These are phyloP conservation scores for Colletotrichum abscissum DNA, from an alignment of 2,329 filamentous ascomycete genomes.

Conservation along the genomic window DNA sequence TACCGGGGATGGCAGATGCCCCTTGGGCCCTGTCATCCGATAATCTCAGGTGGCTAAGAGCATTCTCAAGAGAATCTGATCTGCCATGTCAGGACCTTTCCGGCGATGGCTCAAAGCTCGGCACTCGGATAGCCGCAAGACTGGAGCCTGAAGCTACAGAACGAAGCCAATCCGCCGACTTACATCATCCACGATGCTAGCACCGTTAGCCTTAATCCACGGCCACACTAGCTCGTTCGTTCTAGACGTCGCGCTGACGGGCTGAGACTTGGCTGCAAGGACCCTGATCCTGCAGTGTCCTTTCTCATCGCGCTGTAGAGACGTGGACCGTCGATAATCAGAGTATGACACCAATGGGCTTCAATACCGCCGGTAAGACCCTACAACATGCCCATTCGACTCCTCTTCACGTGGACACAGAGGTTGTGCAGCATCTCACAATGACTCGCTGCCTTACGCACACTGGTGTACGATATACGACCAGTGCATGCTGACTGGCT, in stretches of 20 bases:
- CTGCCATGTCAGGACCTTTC: neutral
- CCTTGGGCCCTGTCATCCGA: too few species aligned
- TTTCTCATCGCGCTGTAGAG: neutral
- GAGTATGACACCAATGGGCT: neutral
- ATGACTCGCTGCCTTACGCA: neutral
- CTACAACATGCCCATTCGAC: neutral
- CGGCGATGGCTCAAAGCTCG: neutral
- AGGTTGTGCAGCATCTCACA: neutral
- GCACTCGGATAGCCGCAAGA: neutral
- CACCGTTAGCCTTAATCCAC: neutral
- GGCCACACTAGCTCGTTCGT: neutral
- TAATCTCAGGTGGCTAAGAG: too few species aligned
- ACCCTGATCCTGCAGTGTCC: neutral
- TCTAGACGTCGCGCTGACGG: conserved; percentile 9
- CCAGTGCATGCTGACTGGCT: neutral
- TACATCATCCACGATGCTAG: neutral
- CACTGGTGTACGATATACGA: neutral
- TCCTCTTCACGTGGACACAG: neutral
- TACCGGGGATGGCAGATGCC: too few species aligned
- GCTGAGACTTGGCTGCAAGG: neutral
- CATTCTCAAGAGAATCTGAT: neutral
- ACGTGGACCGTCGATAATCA: neutral
- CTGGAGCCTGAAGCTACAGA: neutral
- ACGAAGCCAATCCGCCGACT: too few species aligned
- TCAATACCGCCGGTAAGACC: neutral